These are phyloP conservation scores for Limnanthes douglasii DNA, from an alignment of 345 rosid species.

Conservation along the genomic window DNA sequence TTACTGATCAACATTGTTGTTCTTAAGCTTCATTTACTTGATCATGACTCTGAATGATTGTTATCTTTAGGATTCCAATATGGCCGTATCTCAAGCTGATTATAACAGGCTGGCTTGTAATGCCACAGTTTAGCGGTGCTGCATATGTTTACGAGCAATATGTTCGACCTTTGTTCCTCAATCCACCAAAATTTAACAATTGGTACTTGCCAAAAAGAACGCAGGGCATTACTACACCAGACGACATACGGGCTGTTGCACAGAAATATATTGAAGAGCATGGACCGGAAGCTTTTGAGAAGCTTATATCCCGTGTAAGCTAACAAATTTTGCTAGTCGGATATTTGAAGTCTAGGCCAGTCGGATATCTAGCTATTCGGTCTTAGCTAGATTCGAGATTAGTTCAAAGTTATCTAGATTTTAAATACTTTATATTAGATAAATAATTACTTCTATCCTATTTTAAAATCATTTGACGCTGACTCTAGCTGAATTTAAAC, in stretches of 20 bases:
- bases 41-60: conserved; percentile 2
- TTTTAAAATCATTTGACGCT: no score
- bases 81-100: conserved; percentile 79
- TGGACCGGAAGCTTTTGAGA: conserved; percentile 78
- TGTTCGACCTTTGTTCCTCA: conserved; percentile 62
- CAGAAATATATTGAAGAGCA: conserved; percentile 72
- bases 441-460: no score
- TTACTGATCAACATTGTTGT: neutral
- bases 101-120: conserved; percentile 86
- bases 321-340: no score
- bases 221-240: conserved; percentile 39
- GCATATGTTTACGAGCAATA: conserved; percentile 82
- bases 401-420: no score
- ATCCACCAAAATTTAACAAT: conserved; percentile 63
- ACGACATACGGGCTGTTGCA: conserved; percentile 80
- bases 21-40: no score
- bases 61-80: conserved; percentile 57
- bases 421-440: no score
- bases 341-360: no score
- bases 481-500: no score
- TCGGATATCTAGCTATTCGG: no score
- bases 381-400: no score
- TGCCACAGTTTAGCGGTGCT: conserved; percentile 93
- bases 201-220: conserved; percentile 89
- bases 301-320: conserved; percentile 68